Percentiles rank a stretch among this genome's conserved stretches.
Evolutionary conservation across 1,284 basidiomycete genomes (phyloP).

Genomic region (Naganishia sp.): DNA sequence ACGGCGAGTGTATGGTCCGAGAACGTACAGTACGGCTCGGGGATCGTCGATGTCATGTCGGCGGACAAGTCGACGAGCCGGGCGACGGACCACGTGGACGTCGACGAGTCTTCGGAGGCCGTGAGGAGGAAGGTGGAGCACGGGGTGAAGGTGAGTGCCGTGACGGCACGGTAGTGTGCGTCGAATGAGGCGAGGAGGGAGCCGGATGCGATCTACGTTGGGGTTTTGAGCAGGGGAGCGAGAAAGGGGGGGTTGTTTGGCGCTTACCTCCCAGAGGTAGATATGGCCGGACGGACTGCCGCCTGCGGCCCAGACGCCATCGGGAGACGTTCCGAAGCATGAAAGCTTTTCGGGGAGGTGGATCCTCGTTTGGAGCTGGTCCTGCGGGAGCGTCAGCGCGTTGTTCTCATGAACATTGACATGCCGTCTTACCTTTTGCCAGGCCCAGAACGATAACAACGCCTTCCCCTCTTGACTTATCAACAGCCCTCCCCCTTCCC

Average conservation of each 20-base stretch:
- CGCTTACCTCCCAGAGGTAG: constrained; percentile 93
- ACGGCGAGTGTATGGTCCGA: constrained; percentile 90
- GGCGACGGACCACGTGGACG: constrained; percentile 60
- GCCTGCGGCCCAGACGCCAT: constrained; percentile 76
- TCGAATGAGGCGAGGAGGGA: constrained; percentile 87
- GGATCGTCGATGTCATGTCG: constrained; percentile 63
- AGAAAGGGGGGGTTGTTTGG: no score
- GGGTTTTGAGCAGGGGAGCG: constrained; percentile 4
- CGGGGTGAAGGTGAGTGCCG: constrained; percentile 73
- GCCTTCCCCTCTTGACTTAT: constrained; percentile 54
- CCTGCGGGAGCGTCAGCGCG: constrained; percentile 57
- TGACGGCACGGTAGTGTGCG: constrained; percentile 88
- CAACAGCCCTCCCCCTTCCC: constrained; percentile 52
- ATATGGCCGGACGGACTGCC: constrained; percentile 85
- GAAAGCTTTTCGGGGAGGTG: constrained; percentile 85
- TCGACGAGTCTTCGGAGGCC: constrained; percentile 83
- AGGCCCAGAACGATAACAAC: constrained; percentile 54
- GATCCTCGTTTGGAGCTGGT: constrained; percentile 81
- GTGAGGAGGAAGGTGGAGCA: constrained; percentile 80
- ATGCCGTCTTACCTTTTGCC: constrained; percentile 51
- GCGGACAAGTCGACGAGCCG: constrained; percentile 66
- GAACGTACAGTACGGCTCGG: constrained; percentile 75
- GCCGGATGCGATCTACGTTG: constrained; percentile 75
- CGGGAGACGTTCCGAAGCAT: constrained; percentile 72
- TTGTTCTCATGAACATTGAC: not conserved